Evolutionary conservation across 2,329 filamentous ascomycete species (phyloP), one percentile per base, ranked within the genome.

Genomic region (Cadophora gregata): DNA sequence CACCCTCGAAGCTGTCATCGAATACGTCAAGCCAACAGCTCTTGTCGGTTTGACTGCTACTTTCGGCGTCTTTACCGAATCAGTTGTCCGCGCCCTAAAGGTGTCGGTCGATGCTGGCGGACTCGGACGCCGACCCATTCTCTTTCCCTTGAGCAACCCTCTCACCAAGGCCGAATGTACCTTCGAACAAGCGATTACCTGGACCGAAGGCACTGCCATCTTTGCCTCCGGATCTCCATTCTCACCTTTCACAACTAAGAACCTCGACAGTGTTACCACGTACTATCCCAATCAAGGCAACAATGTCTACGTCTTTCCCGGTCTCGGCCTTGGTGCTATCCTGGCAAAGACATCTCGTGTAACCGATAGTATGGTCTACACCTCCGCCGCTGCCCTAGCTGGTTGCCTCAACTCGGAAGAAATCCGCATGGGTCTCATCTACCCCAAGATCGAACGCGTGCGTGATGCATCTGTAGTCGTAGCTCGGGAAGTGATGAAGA

Each of bases 201-300:
- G 95, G 89, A 98, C 95, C 12, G 91, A 98, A 67, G 95, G 95
- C 69, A 92, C 89, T 64, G 93, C 89, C 75, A 88, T 99, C 78
- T 99, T 99, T 77, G 96, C 96, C 60, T 97, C 93, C 6, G 96
- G 96, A 70, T 97, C 93, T 59, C 96, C 96, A 16, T 98, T 98
- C 86, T 86, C 88, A 27, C 85, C 90, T 2, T 85, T 92, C 77
- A 88, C 85, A 63, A 85, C 87, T 76, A 90, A 90, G 81, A 83
- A 82, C 29, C 81, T 83, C 36, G 86, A 88, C 50, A 83, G 85
- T 67, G 81, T 82, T 60, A 83, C 88, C 72, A 91, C 88, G 38
- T 90, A 93, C 81, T 85, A 91, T 80, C 90, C 91, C 64, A 93
- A 92, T 80, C 90, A 93, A 83, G 94, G 95, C 71, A 94, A 94